These are phyloP conservation scores for Lepidium africanum DNA, from an alignment of 345 rosid genomes.

Conservation along the genomic window DNA sequence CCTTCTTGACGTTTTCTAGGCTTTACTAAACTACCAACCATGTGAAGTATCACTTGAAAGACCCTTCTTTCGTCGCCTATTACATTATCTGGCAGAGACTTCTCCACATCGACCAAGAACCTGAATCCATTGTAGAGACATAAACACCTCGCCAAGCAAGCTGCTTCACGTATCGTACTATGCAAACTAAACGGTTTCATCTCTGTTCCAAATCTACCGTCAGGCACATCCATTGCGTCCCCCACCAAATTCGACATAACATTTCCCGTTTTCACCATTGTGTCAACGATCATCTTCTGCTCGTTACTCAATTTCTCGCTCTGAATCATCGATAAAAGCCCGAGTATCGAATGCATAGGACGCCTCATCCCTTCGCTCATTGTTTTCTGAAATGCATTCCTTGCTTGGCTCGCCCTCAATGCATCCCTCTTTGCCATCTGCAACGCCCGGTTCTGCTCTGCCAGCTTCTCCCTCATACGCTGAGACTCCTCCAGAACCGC, in stretches of 20 bases:
- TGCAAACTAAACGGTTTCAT: slow-evolving; percentile 54
- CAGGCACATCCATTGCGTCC: slow-evolving; percentile 77
- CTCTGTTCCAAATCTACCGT: slow-evolving; percentile 61
- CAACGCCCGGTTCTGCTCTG: slow-evolving; percentile 76
- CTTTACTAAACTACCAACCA: slow-evolving; percentile 72
- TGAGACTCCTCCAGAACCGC: slow-evolving; percentile 96
- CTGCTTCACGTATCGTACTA: slow-evolving; percentile 60
- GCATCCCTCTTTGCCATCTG: slow-evolving; percentile 65
- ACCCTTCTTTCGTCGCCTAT: slow-evolving; percentile 81
- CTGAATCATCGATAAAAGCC: slow-evolving; percentile 73
- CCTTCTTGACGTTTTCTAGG: slow-evolving; percentile 41
- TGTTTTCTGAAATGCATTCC: slow-evolving; percentile 70
- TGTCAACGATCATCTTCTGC: slow-evolving; percentile 58
- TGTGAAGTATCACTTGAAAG: slow-evolving; percentile 83
- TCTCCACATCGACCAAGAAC: slow-evolving; percentile 62
- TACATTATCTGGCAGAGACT: slow-evolving; percentile 63
- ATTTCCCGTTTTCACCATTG: slow-evolving; percentile 72
- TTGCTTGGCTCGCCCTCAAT: slow-evolving; percentile 83
- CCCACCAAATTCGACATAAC: slow-evolving; percentile 73
- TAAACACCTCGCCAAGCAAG: slow-evolving; percentile 76
- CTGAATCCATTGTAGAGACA: slow-evolving; percentile 54
- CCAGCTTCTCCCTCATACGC: slow-evolving; percentile 82
- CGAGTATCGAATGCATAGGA: slow-evolving; percentile 81
- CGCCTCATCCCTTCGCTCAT: slow-evolving; percentile 93
- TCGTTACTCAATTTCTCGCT: slow-evolving; percentile 50